Base-by-base conservation (phyloP, 2,329 filamentous ascomycete species). In the Colletotrichum sp. region DNA sequence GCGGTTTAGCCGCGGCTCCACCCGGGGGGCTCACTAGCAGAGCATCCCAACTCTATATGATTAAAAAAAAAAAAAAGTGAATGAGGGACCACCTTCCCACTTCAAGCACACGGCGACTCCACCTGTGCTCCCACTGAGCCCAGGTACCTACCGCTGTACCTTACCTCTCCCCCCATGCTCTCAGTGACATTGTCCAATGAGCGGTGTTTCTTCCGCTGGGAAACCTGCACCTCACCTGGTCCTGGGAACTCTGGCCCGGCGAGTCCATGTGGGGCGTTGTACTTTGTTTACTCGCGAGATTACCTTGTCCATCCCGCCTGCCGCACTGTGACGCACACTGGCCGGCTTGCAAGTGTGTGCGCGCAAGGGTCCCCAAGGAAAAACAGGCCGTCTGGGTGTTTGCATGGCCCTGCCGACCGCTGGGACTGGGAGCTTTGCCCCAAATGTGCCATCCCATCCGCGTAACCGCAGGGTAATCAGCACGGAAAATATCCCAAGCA, bases 221-320 rank as follows among this genome's bases (percentile, higher is more conserved):
- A 76, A 74, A 76, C 70, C 74, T 74, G 74, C 70, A 74, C 44
- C 39, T 73, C 57, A 39, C 70, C 74, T 76, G 70, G 74, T 76
- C 74, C 64, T 76, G 24, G 74, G 59, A 73, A 73, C 64, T 49
- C 36, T 76, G 55, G 64, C 57, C 73, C 70, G 70, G 64, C 73
- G 73, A 73, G 44, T 63, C 75, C 75, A 75, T 71, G 66, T 76
- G 75, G 75, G 30, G 60, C 26, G 4, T 9, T 71, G n/a, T 59
- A 71, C 66, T 75, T 75, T 76, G 75, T 76, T 76, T 76, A 76
- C 66, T 75, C 34, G 60, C 55, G 72, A 75, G 71, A 75, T 75
- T 76, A 59, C 60, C 63, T 67, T 62, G 62, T 49, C 59, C 49
- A 52, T 55, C 32, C 6, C 13, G 10, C n/a, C 6, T 71, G 8